phyloP scores from a whole-genome alignment of 257 asterid species.

The Paraleonurus japonicus region DNA sequence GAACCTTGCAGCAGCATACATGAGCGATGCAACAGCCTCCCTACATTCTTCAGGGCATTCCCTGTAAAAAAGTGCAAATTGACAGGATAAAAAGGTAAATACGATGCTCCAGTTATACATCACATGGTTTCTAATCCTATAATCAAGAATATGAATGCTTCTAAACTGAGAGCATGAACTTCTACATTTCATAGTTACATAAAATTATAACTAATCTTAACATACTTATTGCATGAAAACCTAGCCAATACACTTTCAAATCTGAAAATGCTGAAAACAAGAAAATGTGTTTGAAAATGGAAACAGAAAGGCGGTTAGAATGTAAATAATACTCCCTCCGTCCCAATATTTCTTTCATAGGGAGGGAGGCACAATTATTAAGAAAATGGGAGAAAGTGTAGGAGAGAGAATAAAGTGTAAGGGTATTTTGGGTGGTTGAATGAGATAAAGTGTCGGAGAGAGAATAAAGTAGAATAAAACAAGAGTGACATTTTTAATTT shows the following conservation, averaged over 20 bases:
- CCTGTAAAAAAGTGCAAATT: constrained; percentile 46
- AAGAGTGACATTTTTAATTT: too few relatives aligned
- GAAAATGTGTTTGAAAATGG: background rate
- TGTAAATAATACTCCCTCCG: too few relatives aligned
- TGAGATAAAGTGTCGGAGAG: too few relatives aligned
- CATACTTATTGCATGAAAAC: background rate
- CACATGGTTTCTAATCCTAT: background rate
- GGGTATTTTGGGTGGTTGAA: too few relatives aligned
- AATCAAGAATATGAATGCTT: background rate
- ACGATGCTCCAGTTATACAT: constrained; percentile 14
- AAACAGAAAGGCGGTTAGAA: background rate
- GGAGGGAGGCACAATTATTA: too few relatives aligned
- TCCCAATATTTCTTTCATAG: too few relatives aligned
- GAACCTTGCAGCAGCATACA: constrained; percentile 99
- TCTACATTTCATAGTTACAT: background rate
- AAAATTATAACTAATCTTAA: background rate
- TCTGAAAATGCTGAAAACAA: background rate
- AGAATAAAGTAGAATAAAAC: too few relatives aligned
- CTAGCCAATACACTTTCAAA: background rate
- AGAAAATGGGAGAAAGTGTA: too few relatives aligned
- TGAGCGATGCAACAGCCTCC: constrained; percentile 78
- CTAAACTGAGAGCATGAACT: constrained; percentile 6
- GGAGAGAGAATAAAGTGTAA: too few relatives aligned
- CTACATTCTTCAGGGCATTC: constrained; percentile 96
- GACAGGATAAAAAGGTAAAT: constrained; percentile 15